Evolutionary conservation across 345 rosid species (phyloP), one percentile per base, ranked within the genome.

Genomic region (Iberis pinnata): DNA sequence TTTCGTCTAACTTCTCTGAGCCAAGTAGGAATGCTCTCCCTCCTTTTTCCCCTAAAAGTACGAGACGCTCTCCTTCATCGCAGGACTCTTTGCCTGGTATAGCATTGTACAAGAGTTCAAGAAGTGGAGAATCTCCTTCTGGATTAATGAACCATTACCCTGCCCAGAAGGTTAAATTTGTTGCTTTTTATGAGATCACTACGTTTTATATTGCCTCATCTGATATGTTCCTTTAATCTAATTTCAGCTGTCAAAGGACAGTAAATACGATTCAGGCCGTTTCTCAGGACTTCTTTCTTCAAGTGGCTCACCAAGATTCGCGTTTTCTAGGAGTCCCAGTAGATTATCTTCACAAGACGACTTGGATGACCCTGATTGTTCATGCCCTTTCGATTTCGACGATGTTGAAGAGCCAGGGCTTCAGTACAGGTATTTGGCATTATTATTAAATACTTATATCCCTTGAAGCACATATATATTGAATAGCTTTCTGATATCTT

Each of bases 301-400:
- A 7, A 83, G 95, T 54, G 93, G 81, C 58, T 86, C 95, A 22
- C 88, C 93, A 29, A 78, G 81, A 31, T 43, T 78, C 53, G 95
- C 84, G 64, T 80, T 80, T 73, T 89, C 97, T 61, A 71, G 82
- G 60, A 82, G 85, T 73, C 84, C 97, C 27, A 82, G 94, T 75
- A 76, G 88, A 73, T 73, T 86, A 32, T 89, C 97, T 56, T 82
- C 79, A 50, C 90, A 70, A 60, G 93, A 89, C 58, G 93, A 86
- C 60, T 37, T 68, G 43, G 95, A 86, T 65, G 88, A 84, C 67
- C 70, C 76, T 56, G 97, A 82, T 41, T 89, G 84, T 65, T 77
- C 95, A 20, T 82, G 95, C 72, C 94, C 95, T 61, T 86, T 89
- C 42, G 94, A 76, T 63, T 82, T 84, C 43, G 97, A 89, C 70